Evolutionary conservation across 306 rosid genomes (phyloP), one percentile per base, ranked within the genome.

Genomic region (Trifolium pratense): DNA sequence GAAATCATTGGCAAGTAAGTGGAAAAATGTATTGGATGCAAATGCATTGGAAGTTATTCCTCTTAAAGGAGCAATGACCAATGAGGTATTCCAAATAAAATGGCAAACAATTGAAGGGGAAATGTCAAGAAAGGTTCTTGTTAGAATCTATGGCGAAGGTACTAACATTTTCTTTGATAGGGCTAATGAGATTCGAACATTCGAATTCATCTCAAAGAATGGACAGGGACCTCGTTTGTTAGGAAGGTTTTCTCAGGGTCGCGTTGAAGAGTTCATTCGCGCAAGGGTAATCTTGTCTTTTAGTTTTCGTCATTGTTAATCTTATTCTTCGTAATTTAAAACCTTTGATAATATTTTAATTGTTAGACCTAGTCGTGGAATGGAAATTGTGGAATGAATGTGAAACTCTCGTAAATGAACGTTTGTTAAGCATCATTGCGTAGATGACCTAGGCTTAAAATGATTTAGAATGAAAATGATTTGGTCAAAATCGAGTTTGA

Each of bases 11-110:
- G 96, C 96, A 16, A 48, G 75, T 55, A n/a, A 89, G 21, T 92
- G 93, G 97, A 90, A 82, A 25, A 86, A 89, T 70, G 84, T 86
- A 7, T 32, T 76, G 14, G 87, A 89, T 81, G 63, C 55, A 23
- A 81, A 82, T 79, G 90, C 83, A 61, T 74, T 87, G 86, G 86
- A 87, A 61, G 89, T 85, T 69, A 84, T 88, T 64, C 92, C 85
- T 64, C 89, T 92, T 18, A 86, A 88, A 74, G 97, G 97, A 42
- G 93, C 97, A 39, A 85, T 92, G 97, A 92, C 97, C 12, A 92
- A 92, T 66, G 82, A 85, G 76, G 96, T 88, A 14, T 90, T 64
- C 82, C 88, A 90, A 61, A 90, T 92, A 70, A 92, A 90, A 82
- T 92, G 97, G 97, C 85, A 86, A 8, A 82, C 97, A 32, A 75